Evolutionary conservation across 768 basidiomycete species (phyloP), one percentile per base, ranked within the genome.

Genomic region (Serendipita sp.): DNA sequence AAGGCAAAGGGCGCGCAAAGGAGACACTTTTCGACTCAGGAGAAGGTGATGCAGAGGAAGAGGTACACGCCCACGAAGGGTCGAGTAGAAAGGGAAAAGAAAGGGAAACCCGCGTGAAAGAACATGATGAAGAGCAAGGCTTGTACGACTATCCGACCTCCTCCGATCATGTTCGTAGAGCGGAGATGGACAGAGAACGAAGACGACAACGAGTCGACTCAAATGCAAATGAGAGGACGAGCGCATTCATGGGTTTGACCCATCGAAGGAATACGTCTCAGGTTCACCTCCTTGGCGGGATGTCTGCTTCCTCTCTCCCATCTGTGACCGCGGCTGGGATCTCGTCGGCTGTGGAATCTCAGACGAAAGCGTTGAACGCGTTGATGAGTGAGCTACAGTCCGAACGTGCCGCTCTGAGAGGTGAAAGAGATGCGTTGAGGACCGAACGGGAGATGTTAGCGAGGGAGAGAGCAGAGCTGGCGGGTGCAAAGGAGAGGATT

Each of bases 181-280:
- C 24, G 15, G n/a, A 28, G 37, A 45, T 2, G 37, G 44, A 18
- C 54, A 54, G 11, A 24, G 24, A 24, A 24, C 28, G 28, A 15
- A 7, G 41, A n/a, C 58, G 11, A 53, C 65, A 53, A 34, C 67
- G 48, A 63, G 65, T 56, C 65, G 15, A 67, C 67, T 13, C 63
- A 53, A 44, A 69, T 66, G 32, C 68, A 68, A 28, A 58, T 68
- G 65, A 54, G 60, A 13, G 63, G 16, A 64, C 48, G 35, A 37
- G n/a, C 32, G 56, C 34, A 8, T 35, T 47, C 48, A 34, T n/a
- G 46, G 64, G 45, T 18, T 28, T 66, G 16, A 15, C 37, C n/a
- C 56, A 60, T 60, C 56, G 56, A 28, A 24, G 56, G 24, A 60
- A 60, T 2, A 35, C 16, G 24, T 60, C 56, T 8, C 28, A 30